Conservation (phyloP, 345 rosid genomes). For the Eucalyptus fibrosa region DNA sequence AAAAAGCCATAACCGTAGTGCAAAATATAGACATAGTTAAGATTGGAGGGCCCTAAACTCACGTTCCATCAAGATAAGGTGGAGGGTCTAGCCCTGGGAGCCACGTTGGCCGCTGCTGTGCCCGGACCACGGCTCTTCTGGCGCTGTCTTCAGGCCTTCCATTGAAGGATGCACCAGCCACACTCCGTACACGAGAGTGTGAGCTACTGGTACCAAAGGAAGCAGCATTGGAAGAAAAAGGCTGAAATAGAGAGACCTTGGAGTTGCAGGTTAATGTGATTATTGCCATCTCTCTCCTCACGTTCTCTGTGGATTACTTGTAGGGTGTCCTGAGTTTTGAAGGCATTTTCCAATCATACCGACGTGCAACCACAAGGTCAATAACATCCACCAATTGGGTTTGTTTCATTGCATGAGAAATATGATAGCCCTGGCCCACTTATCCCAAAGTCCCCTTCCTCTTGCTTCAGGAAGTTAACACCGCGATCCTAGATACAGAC, state of each 20-base stretch:
- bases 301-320: not conserved
- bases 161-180: not conserved
- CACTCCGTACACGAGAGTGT: not conserved
- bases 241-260: not conserved
- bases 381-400: not conserved
- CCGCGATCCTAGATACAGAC: not conserved
- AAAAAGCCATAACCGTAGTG: not conserved
- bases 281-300: not conserved
- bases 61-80: slow-evolving; percentile 82
- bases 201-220: not conserved
- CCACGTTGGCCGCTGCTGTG: slow-evolving; percentile 84
- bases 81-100: slow-evolving; percentile 92
- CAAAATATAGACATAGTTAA: not conserved
- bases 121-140: slow-evolving; percentile 5
- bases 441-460: not conserved
- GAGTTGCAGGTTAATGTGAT: not conserved
- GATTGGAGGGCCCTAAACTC: slow-evolving; percentile 3
- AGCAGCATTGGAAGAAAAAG: not conserved
- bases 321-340: not conserved
- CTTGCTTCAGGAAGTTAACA: not conserved
- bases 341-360: not conserved
- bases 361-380: not conserved
- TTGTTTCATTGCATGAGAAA: not conserved
- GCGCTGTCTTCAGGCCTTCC: not conserved
- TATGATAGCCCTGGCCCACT: slow-evolving; percentile 16